Evolutionary conservation across 441 rosid species (phyloP).

Genomic region (Aquilaria agallochum): DNA sequence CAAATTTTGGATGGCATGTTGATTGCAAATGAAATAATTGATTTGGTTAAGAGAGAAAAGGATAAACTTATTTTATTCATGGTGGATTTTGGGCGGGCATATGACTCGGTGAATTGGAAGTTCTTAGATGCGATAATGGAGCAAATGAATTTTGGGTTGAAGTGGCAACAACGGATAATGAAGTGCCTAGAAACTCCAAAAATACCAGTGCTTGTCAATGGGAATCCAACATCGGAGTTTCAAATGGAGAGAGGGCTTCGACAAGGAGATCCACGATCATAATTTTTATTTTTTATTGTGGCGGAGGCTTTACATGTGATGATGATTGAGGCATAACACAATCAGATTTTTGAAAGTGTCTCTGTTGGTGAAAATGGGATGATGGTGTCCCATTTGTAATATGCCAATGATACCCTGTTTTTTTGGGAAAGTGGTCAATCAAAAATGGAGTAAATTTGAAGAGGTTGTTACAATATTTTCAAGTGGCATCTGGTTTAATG

Average conservation of each 20-base stretch:
- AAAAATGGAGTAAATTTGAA: no score
- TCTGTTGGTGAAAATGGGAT: background rate
- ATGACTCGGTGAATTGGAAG: background rate
- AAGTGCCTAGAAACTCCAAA: background rate
- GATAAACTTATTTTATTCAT: no score
- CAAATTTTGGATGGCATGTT: background rate
- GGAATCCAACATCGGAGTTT: background rate
- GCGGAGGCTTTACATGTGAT: background rate
- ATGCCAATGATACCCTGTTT: background rate
- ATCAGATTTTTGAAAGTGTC: background rate
- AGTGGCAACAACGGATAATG: background rate
- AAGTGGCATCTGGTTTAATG: background rate
- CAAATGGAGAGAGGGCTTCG: background rate
- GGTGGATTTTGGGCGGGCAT: background rate
- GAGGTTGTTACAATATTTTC: background rate
- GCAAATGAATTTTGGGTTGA: background rate
- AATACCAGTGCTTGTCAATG: background rate
- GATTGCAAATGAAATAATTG: background rate
- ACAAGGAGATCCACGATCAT: background rate
- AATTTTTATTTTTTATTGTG: background rate
- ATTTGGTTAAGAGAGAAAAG: background rate
- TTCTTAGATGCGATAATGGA: background rate
- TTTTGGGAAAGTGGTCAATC: background rate
- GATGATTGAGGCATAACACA: background rate
- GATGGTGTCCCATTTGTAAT: background rate